These are phyloP conservation scores for Exophiala sp. DNA, from an alignment of 2,329 filamentous ascomycete species.

Conservation along the genomic window DNA sequence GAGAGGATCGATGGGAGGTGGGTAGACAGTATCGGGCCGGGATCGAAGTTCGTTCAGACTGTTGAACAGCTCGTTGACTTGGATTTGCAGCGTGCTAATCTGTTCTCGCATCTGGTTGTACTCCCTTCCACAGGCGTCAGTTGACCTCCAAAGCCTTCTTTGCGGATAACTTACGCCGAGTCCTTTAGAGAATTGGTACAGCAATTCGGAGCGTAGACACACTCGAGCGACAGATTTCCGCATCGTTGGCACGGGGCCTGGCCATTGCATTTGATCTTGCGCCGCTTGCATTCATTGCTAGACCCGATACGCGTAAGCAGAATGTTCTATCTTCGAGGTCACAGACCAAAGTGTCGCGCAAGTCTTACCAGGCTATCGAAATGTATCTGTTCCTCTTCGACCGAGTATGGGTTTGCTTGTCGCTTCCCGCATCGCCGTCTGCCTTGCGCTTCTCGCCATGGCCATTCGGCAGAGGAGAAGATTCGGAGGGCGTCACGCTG, in stretches of 20 bases:
- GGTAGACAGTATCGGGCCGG: conserved; percentile 34
- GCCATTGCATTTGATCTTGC: conserved; percentile 66
- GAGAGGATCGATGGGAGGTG: conserved; percentile 17
- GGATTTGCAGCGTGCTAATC: conserved; percentile 72
- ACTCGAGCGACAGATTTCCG: conserved; percentile 62
- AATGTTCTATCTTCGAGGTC: neutral
- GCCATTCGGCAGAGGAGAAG: conserved; percentile 18
- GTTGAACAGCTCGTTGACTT: conserved; percentile 73
- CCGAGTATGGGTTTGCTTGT: conserved; percentile 38
- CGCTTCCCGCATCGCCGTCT: conserved; percentile 13
- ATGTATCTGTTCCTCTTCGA: conserved; percentile 66
- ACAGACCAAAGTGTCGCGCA: neutral
- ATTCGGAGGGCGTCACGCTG: conserved; percentile 19
- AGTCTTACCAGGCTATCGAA: conserved; percentile 61
- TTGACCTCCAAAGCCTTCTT: neutral
- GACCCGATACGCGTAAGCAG: neutral
- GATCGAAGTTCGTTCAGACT: conserved; percentile 65
- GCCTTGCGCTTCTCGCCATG: conserved; percentile 25
- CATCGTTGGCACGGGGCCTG: conserved; percentile 63
- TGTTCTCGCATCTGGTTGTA: conserved; percentile 78
- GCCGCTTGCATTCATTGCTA: conserved; percentile 63
- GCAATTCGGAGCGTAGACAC: conserved; percentile 64
- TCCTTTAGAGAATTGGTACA: conserved; percentile 81
- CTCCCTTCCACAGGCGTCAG: conserved; percentile 51
- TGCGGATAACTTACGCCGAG: conserved; percentile 57